Evolutionary conservation across 495 filamentous ascomycete species (phyloP).

Genomic region (Penicillium diatomitis): DNA sequence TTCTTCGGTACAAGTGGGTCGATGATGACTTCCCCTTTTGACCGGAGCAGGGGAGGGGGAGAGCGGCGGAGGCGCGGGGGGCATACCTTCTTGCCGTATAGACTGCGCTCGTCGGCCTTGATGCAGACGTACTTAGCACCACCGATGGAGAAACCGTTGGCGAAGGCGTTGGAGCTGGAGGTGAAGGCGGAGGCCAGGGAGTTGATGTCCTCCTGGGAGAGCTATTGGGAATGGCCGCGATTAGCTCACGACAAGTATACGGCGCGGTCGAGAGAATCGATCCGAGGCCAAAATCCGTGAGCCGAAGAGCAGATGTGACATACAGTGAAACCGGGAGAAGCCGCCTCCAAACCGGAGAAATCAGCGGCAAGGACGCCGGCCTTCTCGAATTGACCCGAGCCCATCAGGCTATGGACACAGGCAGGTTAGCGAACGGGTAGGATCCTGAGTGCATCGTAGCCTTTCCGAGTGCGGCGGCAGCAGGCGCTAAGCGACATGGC

Average conservation of each 20-base stretch:
- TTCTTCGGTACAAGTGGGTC: too few relatives aligned
- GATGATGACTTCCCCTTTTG: too few relatives aligned
- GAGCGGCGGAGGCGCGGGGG: background rate
- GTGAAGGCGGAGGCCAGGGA: slow-evolving; percentile 25
- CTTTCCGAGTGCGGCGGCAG: background rate
- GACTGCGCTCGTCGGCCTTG: slow-evolving; percentile 62
- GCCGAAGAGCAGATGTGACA: background rate
- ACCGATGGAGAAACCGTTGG: slow-evolving; percentile 56
- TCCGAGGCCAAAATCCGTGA: too few relatives aligned
- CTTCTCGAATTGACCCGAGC: slow-evolving; percentile 73
- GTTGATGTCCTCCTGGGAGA: slow-evolving; percentile 32
- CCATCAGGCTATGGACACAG: slow-evolving; percentile 57
- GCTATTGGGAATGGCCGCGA: slow-evolving; percentile 10
- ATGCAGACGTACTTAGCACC: slow-evolving; percentile 66
- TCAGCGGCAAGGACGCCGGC: slow-evolving; percentile 76
- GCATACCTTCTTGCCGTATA: slow-evolving; percentile 79
- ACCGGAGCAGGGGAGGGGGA: background rate
- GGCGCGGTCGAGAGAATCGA: too few relatives aligned
- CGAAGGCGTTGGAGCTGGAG: slow-evolving; percentile 19
- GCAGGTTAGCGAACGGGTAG: slow-evolving; percentile 12
- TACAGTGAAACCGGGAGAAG: slow-evolving; percentile 63
- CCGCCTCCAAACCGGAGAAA: slow-evolving; percentile 78
- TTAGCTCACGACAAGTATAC: too few relatives aligned
- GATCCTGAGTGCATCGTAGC: slow-evolving; percentile 2
- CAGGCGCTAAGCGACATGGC: background rate